These are phyloP conservation scores for Lentinula novae-zelandiae DNA, from an alignment of 1,284 basidiomycete genomes.

Conservation along the genomic window DNA sequence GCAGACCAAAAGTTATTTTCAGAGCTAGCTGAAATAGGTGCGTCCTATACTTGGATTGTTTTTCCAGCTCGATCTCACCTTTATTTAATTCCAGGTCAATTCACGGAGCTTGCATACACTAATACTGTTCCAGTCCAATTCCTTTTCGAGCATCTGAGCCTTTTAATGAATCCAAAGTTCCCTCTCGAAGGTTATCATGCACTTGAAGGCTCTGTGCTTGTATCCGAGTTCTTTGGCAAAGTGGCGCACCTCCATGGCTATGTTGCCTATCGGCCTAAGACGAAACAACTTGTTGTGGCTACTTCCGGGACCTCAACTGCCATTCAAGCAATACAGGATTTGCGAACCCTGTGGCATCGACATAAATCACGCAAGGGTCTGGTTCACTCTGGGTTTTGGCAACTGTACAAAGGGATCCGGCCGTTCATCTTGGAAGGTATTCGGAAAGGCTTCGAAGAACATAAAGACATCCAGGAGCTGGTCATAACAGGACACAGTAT, in stretches of 20 bases:
- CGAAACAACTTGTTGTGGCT: conserved; percentile 42
- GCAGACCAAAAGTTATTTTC: conserved; percentile 29
- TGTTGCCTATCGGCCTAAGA: conserved; percentile 36
- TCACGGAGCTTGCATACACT: conserved; percentile 44
- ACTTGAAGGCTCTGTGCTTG: conserved; percentile 29
- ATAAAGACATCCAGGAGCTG: conserved; percentile 34
- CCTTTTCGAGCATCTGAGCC: conserved; percentile 37
- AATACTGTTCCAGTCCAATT: conserved; percentile 31
- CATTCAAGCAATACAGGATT: conserved; percentile 40
- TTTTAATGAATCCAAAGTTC: conserved; percentile 36
- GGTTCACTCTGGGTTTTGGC: conserved; percentile 53
- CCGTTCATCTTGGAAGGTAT: conserved; percentile 28
- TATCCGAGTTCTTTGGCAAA: conserved; percentile 35
- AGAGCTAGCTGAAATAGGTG: conserved; percentile 42
- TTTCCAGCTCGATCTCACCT: neutral
- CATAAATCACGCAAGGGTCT: conserved; percentile 33
- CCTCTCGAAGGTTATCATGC: conserved; percentile 46
- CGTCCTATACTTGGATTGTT: neutral
- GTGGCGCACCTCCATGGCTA: conserved; percentile 39
- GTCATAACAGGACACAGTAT: conserved; percentile 50
- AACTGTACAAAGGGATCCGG: conserved; percentile 42
- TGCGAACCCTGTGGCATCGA: conserved; percentile 32
- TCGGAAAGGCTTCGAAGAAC: conserved; percentile 24
- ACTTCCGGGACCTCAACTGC: conserved; percentile 43
- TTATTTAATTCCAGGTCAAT: conserved; percentile 35